Base-by-base conservation (phyloP, 257 asterid genomes). In the Solanum sitiens region DNA sequence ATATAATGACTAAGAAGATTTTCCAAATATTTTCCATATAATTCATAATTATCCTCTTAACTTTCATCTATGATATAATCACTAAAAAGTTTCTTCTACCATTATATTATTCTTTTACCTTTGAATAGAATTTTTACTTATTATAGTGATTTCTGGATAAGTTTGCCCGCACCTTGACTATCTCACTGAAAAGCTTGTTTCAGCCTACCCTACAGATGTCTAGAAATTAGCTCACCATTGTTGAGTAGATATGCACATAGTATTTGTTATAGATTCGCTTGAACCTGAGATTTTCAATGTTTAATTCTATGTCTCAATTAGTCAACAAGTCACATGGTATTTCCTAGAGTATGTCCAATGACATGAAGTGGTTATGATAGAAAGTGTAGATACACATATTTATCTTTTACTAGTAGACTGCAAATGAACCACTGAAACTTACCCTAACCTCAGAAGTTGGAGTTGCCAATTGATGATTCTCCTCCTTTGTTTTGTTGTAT, bases 391-490 rank as follows among this genome's bases (percentile, higher is more conserved):
- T 40, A 32, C 42, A 32, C 72, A 47, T 53, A 83, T 27, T 53
- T 9, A 32, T 47, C 16, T 87, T 65, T 32, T 37, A 67, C 25
- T 35, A 21, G 59, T 35, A 63, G 35, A 67, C 77, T 86, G 63
- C 76, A 73, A 71, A 83, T 70, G 44, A 20, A 40, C 73, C 37
- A 80, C 47, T 87, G 83, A 83, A 86, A 75, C 44, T 87, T 91
- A 94, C 98, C 95, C 91, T 94, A 91, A 93, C 89, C 94, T 95
- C 96, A 25, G 98, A n/a, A n/a, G n/a, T n/a, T n/a, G n/a, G n/a
- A n/a, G n/a, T n/a, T n/a, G n/a, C n/a, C n/a, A n/a, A n/a, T 85
- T 93, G 94, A 15, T 92, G 89, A 70, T 92, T 91, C 88, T 91
- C 94, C 72, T 92, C 94, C 89, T 95, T 18, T n/a, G 91, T 89